Evolutionary conservation across 1,139 yeast species (phyloP).

Genomic region (Zygosaccharomyces sapae): DNA sequence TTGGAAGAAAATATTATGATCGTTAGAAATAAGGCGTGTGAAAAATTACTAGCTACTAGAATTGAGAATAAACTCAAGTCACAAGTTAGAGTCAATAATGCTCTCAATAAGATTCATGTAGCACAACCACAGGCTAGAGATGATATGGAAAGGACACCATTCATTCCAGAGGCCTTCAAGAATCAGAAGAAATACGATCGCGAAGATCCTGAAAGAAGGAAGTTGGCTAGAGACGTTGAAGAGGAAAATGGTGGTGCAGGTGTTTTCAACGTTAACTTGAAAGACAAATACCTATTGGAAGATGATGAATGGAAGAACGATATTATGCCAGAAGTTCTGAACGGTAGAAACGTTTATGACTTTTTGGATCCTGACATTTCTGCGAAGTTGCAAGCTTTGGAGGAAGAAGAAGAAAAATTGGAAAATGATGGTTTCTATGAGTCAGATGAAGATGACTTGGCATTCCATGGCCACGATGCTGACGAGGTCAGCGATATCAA

Average conservation of each 20-base stretch:
- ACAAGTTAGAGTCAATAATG: slow-evolving; percentile 80
- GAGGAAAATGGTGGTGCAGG: slow-evolving; percentile 98
- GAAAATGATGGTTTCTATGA: slow-evolving; percentile 95
- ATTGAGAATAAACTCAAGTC: slow-evolving; percentile 96
- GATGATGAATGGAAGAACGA: slow-evolving; percentile 98
- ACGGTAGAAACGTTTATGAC: slow-evolving; percentile 96
- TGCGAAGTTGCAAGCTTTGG: slow-evolving; percentile 86
- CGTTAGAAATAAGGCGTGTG: slow-evolving; percentile 96
- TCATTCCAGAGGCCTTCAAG: slow-evolving; percentile 73
- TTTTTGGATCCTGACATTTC: slow-evolving; percentile 95
- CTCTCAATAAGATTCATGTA: slow-evolving; percentile 91
- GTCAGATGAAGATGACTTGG: slow-evolving; percentile 77
- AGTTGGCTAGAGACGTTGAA: slow-evolving; percentile 82
- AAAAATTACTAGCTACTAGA: slow-evolving; percentile 88
- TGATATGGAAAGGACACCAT: slow-evolving; percentile 71
- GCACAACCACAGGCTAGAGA: slow-evolving; percentile 88
- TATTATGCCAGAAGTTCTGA: slow-evolving; percentile 91
- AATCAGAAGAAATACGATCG: slow-evolving; percentile 62
- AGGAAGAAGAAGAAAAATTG: slow-evolving; percentile 92
- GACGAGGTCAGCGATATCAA: slow-evolving; percentile 69
- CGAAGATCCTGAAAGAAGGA: slow-evolving; percentile 78
- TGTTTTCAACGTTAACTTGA: slow-evolving; percentile 88
- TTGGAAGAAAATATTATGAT: slow-evolving; percentile 94
- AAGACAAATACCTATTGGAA: slow-evolving; percentile 85
- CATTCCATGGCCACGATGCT: slow-evolving; percentile 67